Base-by-base conservation (phyloP, 2,329 filamentous ascomycete species). In the Amauroascus niger region DNA sequence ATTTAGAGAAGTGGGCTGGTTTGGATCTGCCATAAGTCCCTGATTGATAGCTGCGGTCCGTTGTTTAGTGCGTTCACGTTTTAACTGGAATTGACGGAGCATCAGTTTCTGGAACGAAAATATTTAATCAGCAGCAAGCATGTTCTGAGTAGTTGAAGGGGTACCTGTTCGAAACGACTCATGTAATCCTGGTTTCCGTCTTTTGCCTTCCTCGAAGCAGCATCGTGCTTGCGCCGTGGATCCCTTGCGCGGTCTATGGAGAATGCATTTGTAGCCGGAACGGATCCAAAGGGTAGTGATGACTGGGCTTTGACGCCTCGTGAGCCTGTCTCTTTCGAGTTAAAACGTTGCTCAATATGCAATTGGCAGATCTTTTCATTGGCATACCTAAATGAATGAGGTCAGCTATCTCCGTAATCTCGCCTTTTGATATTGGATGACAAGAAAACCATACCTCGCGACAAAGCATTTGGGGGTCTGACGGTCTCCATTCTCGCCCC, bases 11-110 rank as follows among this genome's bases (percentile, higher is more conserved):
- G 77, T 79, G n/a, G 78, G 79, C 61, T 79, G 79, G 55, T 80
- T 76, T 4, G 80, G 81, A 62, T 83, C 78, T 33, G 75, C 74
- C 65, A 81, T 76, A 54, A 76, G 71, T 44, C 77, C 78, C 60
- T 74, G 65, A 53, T 65, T 69, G 48, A 81, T 80, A 22, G 78
- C 78, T 49, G 72, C 62, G 56, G 72, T 68, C 55, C 76, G 72
- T 62, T 79, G 71, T 53, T 65, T 69, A 53, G 76, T 73, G 49
- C 78, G 74, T 53, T 72, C 66, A 56, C 71, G 63, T 69, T 78
- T 78, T 47, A 76, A 69, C 74, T 76, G 62, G 55, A 55, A 55
- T 49, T 46, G 57, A 60, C 55, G 56, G 13, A 30, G 35, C 13
- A 43, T 53, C 44, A 53, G 43, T 53, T 9, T 28, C 40, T 24